phyloP scores from a whole-genome alignment of 1,139 yeast genomes.

The Scheffersomyces illinoinensis region DNA sequence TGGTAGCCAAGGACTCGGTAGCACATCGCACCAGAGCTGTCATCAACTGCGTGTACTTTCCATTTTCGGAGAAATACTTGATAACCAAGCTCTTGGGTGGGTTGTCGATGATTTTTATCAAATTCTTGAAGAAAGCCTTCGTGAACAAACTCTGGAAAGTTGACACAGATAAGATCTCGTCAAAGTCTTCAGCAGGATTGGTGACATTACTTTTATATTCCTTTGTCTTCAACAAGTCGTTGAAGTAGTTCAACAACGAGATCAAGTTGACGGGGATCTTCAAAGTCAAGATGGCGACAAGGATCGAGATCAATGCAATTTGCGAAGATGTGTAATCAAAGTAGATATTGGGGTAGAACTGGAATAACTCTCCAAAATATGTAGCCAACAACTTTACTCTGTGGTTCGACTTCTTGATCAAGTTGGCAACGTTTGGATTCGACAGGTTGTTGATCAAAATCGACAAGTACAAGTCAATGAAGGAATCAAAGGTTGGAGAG shows the following conservation, averaged over 20 bases:
- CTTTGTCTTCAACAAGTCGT: conserved; percentile 16
- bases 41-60: conserved; percentile 40
- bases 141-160: conserved; percentile 26
- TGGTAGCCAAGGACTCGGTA: conserved; percentile 17
- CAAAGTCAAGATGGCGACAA: conserved; percentile 15
- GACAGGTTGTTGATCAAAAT: conserved; percentile 15
- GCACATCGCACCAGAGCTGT: conserved; percentile 35
- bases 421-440: conserved; percentile 23
- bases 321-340: conserved; percentile 56
- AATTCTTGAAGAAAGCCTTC: conserved; percentile 27
- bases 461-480: conserved; percentile 55
- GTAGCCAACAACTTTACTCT: conserved; percentile 57
- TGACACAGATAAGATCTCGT: conserved; percentile 18
- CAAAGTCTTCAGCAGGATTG: conserved; percentile 1
- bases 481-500: conserved; percentile 61
- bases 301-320: conserved; percentile 45
- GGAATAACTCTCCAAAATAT: conserved; percentile 65
- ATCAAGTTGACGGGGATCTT: conserved; percentile 29
- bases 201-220: conserved; percentile 3
- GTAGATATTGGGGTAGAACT: conserved; percentile 60
- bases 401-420: conserved; percentile 29
- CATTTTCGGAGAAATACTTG: conserved; percentile 41
- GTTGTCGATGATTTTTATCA: conserved; percentile 42
- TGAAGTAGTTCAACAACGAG: conserved; percentile 21
- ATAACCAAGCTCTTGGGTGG: conserved; percentile 48